Evolutionary conservation across 2,329 filamentous ascomycete species (phyloP).

Genomic region (Cladosporium sp.): DNA sequence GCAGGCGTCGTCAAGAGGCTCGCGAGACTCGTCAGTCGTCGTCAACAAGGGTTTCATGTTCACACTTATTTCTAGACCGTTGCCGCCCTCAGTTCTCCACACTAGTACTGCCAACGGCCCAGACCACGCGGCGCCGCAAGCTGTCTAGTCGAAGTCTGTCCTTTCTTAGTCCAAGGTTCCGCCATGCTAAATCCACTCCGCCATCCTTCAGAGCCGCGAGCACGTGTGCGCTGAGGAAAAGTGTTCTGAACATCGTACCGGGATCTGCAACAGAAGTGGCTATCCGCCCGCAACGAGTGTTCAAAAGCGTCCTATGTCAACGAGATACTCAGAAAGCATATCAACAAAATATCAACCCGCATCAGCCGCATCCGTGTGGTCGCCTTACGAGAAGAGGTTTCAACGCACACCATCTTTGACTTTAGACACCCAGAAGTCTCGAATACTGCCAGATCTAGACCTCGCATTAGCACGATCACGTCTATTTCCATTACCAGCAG

Average conservation of each 20-base stretch:
- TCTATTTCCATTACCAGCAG: neutral
- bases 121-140: constrained; percentile 8
- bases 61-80: neutral
- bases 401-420: neutral
- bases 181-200: neutral
- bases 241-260: neutral
- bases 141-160: constrained; percentile 13
- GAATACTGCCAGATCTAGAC: neutral
- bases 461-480: neutral
- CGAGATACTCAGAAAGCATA: neutral
- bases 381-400: neutral
- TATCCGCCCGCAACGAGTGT: neutral
- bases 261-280: neutral
- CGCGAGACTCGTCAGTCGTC: constrained; percentile 13
- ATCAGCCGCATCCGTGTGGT: neutral
- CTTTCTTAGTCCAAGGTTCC: neutral
- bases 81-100: constrained; percentile 6
- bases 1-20: constrained; percentile 18
- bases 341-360: neutral
- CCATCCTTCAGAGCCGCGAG: constrained; percentile 13
- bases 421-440: neutral
- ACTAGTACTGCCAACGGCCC: constrained; percentile 5
- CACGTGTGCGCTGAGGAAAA: neutral
- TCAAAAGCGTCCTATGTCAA: neutral
- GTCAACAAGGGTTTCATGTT: constrained; percentile 6